These are phyloP conservation scores for Trematosphaeria pertusa DNA, from an alignment of 2,329 filamentous ascomycete species.

Conservation along the genomic window DNA sequence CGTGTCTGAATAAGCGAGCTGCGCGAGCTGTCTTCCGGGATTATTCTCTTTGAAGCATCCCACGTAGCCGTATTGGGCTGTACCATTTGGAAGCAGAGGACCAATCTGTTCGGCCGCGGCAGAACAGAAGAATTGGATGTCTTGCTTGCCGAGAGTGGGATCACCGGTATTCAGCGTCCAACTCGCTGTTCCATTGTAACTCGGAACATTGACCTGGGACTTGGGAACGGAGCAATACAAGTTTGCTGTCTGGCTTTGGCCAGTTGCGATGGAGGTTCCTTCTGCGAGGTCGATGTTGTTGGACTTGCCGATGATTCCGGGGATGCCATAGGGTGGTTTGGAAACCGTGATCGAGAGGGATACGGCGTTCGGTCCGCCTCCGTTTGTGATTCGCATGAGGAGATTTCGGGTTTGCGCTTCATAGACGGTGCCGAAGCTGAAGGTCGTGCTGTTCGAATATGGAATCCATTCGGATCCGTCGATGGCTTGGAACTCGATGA, in stretches of 20 bases:
- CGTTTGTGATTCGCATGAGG: slow-evolving; percentile 63
- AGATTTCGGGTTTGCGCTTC: slow-evolving; percentile 59
- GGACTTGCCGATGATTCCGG: slow-evolving; percentile 60
- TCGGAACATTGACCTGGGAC: slow-evolving; percentile 63
- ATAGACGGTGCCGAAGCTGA: slow-evolving; percentile 64
- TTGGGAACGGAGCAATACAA: slow-evolving; percentile 65
- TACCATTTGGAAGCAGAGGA: slow-evolving; percentile 54
- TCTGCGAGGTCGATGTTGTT: slow-evolving; percentile 66
- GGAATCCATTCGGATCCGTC: slow-evolving; percentile 61
- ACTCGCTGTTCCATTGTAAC: slow-evolving; percentile 56
- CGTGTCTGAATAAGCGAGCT: slow-evolving; percentile 50
- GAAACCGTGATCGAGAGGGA: slow-evolving; percentile 65
- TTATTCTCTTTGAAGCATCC: slow-evolving; percentile 66
- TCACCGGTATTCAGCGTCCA: slow-evolving; percentile 68
- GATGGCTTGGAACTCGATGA: slow-evolving; percentile 62
- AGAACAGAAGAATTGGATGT: slow-evolving; percentile 60
- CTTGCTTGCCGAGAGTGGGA: slow-evolving; percentile 59
- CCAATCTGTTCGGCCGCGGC: slow-evolving; percentile 62
- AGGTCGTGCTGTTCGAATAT: slow-evolving; percentile 53
- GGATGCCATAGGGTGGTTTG: slow-evolving; percentile 65
- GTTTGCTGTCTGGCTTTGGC: slow-evolving; percentile 59
- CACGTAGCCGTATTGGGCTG: slow-evolving; percentile 59
- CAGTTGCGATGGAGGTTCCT: slow-evolving; percentile 59
- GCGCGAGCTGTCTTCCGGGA: slow-evolving; percentile 59
- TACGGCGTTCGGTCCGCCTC: slow-evolving; percentile 52